phyloP scores from a whole-genome alignment of 768 basidiomycete species.

The Suillus clintonianus region DNA sequence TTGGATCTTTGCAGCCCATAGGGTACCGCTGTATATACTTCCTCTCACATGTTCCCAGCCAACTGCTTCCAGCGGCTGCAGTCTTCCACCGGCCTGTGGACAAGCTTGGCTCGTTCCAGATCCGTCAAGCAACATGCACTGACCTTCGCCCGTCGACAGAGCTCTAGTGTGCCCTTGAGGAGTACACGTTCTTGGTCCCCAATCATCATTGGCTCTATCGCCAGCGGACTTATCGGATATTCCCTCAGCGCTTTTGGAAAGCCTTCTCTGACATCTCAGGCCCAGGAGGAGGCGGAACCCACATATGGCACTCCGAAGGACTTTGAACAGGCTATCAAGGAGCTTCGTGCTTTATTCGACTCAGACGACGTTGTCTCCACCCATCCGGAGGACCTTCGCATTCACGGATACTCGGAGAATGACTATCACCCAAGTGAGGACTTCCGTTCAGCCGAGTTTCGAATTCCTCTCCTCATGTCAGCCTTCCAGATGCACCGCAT shows the following conservation, averaged over 20 bases:
- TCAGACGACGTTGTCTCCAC: conserved; percentile 45
- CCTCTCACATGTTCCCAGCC: neutral
- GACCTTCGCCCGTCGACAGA: neutral
- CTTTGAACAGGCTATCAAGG: conserved; percentile 52
- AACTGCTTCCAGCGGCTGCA: conserved; percentile 7
- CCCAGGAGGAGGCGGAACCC: conserved; percentile 17
- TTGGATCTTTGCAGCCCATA: neutral
- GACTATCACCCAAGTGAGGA: conserved; percentile 52
- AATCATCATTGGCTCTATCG: conserved; percentile 4
- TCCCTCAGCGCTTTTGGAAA: conserved; percentile 17
- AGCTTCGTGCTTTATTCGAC: conserved; percentile 43
- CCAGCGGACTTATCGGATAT: conserved; percentile 19
- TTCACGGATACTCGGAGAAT: conserved; percentile 57
- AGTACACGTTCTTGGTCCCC: neutral
- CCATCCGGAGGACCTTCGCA: conserved; percentile 49
- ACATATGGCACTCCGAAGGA: conserved; percentile 55
- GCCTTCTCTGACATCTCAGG: conserved; percentile 6
- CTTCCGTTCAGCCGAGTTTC: neutral
- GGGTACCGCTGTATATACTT: neutral
- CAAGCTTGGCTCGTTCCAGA: conserved; percentile 2
- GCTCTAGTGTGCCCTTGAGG: neutral
- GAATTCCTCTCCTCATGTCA: conserved; percentile 1
- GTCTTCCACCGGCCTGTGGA: conserved; percentile 2
- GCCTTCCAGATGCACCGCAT: conserved; percentile 42
- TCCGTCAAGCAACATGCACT: neutral